Evolutionary conservation across 768 basidiomycete genomes (phyloP), one percentile per base, ranked within the genome.

Genomic region (Gautieria morchelliformis): DNA sequence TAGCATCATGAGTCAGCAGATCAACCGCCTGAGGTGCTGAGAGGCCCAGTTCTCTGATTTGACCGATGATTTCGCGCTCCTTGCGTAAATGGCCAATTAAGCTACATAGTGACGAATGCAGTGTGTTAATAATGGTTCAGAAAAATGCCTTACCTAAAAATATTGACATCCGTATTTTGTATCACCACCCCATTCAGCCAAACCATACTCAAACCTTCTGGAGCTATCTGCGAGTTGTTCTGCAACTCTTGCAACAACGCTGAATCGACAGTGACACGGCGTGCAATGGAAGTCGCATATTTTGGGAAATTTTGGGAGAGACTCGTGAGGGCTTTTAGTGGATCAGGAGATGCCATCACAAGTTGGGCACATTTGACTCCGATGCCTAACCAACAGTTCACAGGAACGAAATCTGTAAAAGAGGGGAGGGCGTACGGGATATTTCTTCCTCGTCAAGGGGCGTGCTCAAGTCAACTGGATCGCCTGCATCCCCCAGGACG

Each of bases 301-400:
- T 81, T 86, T 0, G 95, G 94, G 71, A 97, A 95, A 69, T 94
- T 85, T 64, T 93, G 89, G 0, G 89, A 78, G 20, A 98, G 78
- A 14, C 81, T 76, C 47, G 75, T 78, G 37, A 96, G 76, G 0
- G 79, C 78, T 11, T 68, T 62, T 20, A 90, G 73, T 3, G 79
- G 79, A 12, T 75, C 64, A 50, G 73, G 55, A 19, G 90, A 84
- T 30, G 81, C 71, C 37, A 79, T 73, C 56, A 97, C 79, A 45
- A 96, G 79, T 60, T 93, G 87, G 3, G 83, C 72, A 2, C 90
- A 81, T 69, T 90, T 81, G 6, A 81, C 63, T 8, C 90, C 89
- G 46, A 97, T 78, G 32, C 75, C 83, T 82, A 63, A n/a, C 54
- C 20, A 50, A 22, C 20, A n/a, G 42, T 44, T 44, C n/a, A 44